Evolutionary conservation across 78 protist species (phyloP), one percentile per base, ranked within the genome.

Genomic region (Dictyostelium intermedium): DNA sequence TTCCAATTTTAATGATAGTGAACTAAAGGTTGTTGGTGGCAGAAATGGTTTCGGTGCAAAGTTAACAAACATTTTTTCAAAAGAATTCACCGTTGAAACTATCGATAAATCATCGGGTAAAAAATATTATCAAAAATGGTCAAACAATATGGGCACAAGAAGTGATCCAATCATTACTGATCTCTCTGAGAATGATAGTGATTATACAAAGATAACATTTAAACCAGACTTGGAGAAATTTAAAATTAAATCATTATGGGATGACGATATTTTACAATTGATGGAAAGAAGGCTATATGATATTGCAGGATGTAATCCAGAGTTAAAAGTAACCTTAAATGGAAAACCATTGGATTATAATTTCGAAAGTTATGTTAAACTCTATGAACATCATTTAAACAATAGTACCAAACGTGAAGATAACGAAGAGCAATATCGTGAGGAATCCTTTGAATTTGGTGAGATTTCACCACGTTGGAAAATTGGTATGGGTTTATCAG

Each of bases 31-130:
- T 3, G 87, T 96, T 77, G 98, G 98, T 66, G 95, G 91, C 41
- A 50, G 94, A 37, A 77, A 97, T 96, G 97, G 96, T 16, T 98
- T 94, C 76, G 99, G 99, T 61, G 99, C 99, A 32, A 99, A 99
- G 91, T 98, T 99, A 16, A 85, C 99, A 73, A 99, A 99, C 91
- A 99, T 99, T 32, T 99, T 98, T 94, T 97, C 95, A 32, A 83
- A 6, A 34, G 72, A 96, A 56, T 98, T 98, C 18, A 76, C 39
- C 1, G 91, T 98, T 9, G 98, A 98, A 83, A 97, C 98, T 9
- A 30, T 45, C 45, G 91, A 89, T 80, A 69, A 9, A 35, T 8
- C 10, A 43, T 34, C 77, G 1, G 74, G 91, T 47, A 41, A 70
- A 50, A 63, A 78, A 18, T 82, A 87, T 70, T 27, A 11, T 30